These are phyloP conservation scores for Delitschia confertaspora DNA, from an alignment of 495 filamentous ascomycete genomes.

Conservation along the genomic window DNA sequence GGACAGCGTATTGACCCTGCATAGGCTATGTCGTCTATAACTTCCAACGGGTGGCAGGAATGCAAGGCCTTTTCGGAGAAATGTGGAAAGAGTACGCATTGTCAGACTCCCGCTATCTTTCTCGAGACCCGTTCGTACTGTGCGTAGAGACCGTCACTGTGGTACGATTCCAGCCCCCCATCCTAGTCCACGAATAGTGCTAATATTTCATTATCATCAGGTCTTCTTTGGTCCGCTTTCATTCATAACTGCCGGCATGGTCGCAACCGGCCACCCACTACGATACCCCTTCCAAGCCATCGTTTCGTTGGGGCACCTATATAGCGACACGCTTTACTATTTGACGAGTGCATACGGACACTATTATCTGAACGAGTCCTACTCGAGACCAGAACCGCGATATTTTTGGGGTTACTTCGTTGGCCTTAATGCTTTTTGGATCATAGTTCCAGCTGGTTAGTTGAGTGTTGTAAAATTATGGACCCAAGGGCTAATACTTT, in stretches of 20 bases:
- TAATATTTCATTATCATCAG: conserved; percentile 32
- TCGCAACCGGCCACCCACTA: conserved; percentile 48
- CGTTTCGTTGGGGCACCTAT: conserved; percentile 72
- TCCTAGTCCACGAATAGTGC: not conserved
- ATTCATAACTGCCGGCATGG: conserved; percentile 53
- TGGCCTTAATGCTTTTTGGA: conserved; percentile 81
- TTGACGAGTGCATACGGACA: conserved; percentile 66
- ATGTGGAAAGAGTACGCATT: conserved; percentile 85
- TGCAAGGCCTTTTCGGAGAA: conserved; percentile 61
- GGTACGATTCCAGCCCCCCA: conserved; percentile 42
- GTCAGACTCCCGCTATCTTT: conserved; percentile 77
- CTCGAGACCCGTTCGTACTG: conserved; percentile 67
- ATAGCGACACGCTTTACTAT: conserved; percentile 81
- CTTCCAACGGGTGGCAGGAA: conserved; percentile 49
- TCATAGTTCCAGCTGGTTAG: conserved; percentile 53
- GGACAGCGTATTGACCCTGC: not conserved
- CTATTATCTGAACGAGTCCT: conserved; percentile 45
- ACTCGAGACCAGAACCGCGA: conserved; percentile 65
- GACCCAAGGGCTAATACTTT: not conserved
- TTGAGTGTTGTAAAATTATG: not conserved
- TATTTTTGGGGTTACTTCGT: conserved; percentile 90
- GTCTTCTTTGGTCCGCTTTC: conserved; percentile 75
- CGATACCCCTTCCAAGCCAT: conserved; percentile 65
- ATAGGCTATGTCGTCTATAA: conserved; percentile 68
- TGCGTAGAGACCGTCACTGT: conserved; percentile 78